Percentiles rank a stretch among this genome's conserved stretches.
Evolutionary conservation across 352 stramenopile genomes (phyloP).

Genomic region (Peronospora tabacina): DNA sequence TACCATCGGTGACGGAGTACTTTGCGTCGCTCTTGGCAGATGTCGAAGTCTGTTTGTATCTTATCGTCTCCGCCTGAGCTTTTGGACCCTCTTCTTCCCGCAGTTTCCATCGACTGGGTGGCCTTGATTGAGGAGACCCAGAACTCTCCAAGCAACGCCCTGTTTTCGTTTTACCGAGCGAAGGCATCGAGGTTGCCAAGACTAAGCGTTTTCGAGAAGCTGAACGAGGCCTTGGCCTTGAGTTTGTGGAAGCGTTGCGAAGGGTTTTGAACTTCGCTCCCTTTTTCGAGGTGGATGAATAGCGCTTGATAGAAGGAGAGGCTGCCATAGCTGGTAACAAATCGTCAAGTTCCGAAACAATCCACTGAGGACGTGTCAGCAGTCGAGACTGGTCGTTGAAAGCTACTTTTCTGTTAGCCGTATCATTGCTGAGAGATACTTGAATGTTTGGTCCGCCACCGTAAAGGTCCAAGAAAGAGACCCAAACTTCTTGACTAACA

Average conservation of each 20-base stretch:
- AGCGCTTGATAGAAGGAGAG: slow-evolving; percentile 4
- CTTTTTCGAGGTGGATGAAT: slow-evolving; percentile 15
- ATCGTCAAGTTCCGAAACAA: slow-evolving; percentile 53
- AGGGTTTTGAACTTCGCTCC: slow-evolving; percentile 10
- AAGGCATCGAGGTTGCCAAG: slow-evolving; percentile 17
- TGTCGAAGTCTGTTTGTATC: slow-evolving; percentile 12
- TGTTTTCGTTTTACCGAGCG: slow-evolving; percentile 15
- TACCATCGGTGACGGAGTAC: neutral
- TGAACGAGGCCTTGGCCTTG: slow-evolving; percentile 2
- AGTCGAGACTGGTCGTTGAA: slow-evolving; percentile 1
- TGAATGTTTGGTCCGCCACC: slow-evolving; percentile 59
- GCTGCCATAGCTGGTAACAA: slow-evolving; percentile 17
- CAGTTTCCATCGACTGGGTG: slow-evolving; percentile 24
- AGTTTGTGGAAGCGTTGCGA: neutral
- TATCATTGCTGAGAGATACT: slow-evolving; percentile 16
- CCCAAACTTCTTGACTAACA: slow-evolving; percentile 63
- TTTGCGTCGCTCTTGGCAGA: neutral
- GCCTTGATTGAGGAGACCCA: slow-evolving; percentile 12
- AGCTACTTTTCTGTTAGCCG: neutral
- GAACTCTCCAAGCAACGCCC: neutral
- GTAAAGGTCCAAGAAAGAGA: slow-evolving; percentile 49
- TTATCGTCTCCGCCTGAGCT: slow-evolving; percentile 16
- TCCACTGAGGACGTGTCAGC: slow-evolving; percentile 24
- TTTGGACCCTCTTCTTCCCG: slow-evolving; percentile 12
- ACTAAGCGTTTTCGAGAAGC: slow-evolving; percentile 13